Evolutionary conservation across 2,329 filamentous ascomycete species (phyloP).

Genomic region (Chaetomiaceae sp.): DNA sequence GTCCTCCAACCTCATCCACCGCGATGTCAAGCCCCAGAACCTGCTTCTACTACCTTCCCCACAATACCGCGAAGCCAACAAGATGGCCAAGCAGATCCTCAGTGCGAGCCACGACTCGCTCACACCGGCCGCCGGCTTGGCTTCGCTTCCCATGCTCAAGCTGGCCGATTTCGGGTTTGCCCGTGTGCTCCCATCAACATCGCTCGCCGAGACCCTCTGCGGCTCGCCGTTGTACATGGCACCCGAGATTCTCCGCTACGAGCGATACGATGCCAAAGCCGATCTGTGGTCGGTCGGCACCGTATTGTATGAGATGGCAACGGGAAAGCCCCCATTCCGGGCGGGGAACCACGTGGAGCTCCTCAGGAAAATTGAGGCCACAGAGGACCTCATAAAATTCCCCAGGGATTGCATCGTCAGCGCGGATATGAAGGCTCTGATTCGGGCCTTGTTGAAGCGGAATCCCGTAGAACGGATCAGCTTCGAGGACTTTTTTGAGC

Average conservation of each 20-base stretch:
- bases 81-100: constrained; percentile 65
- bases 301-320: constrained; percentile 92
- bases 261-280: constrained; percentile 95
- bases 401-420: constrained; percentile 67
- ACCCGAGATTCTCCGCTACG: constrained; percentile 92
- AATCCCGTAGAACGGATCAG: constrained; percentile 80
- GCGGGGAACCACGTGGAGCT: constrained; percentile 94
- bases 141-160: constrained; percentile 90
- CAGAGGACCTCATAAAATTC: constrained; percentile 82
- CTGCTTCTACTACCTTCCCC: constrained; percentile 81
- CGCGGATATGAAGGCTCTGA: constrained; percentile 72
- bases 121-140: constrained; percentile 73
- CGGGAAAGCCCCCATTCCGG: constrained; percentile 82
- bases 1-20: constrained; percentile 82
- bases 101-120: constrained; percentile 73
- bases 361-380: constrained; percentile 83
- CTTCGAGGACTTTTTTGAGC: constrained; percentile 80
- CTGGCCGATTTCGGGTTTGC: constrained; percentile 99
- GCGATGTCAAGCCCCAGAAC: constrained; percentile 97
- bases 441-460: constrained; percentile 76
- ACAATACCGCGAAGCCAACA: constrained; percentile 60
- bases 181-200: constrained; percentile 81
- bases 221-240: constrained; percentile 98
- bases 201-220: constrained; percentile 91
- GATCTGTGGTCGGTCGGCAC: constrained; percentile 98